These are phyloP conservation scores for Penicillium crystallinum DNA, from an alignment of 495 filamentous ascomycete genomes.

Conservation along the genomic window DNA sequence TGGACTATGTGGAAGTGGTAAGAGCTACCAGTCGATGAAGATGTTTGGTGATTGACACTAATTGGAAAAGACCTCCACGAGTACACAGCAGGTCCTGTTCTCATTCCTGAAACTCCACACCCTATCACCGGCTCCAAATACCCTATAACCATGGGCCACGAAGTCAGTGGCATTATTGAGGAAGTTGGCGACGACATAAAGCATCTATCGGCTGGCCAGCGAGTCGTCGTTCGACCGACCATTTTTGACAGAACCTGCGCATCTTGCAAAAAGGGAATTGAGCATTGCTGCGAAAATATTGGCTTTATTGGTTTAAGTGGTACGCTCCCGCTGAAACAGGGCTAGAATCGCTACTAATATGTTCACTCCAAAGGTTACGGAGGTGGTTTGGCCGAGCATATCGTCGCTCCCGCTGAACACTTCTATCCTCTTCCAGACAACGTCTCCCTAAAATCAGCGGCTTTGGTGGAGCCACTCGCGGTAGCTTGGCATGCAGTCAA, in stretches of 20 bases:
- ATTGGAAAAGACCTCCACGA: slow-evolving; percentile 12
- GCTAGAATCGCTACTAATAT: neutral
- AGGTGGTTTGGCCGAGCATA: slow-evolving; percentile 23
- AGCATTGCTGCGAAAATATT: slow-evolving; percentile 55
- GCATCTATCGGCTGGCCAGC: slow-evolving; percentile 46
- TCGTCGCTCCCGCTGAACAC: slow-evolving; percentile 26
- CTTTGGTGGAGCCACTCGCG: slow-evolving; percentile 55
- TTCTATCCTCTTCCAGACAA: slow-evolving; percentile 23
- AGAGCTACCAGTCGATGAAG: neutral
- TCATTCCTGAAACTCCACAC: slow-evolving; percentile 49
- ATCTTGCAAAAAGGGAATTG: slow-evolving; percentile 46
- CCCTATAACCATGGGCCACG: slow-evolving; percentile 57
- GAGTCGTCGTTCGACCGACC: slow-evolving; percentile 54
- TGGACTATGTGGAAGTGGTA: neutral
- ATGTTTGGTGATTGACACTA: neutral
- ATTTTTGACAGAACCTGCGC: slow-evolving; percentile 54
- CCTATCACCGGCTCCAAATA: slow-evolving; percentile 48
- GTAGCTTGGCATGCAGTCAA: slow-evolving; percentile 60
- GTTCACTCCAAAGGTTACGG: slow-evolving; percentile 16
- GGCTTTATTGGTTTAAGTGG: slow-evolving; percentile 58
- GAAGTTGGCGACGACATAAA: slow-evolving; percentile 52
- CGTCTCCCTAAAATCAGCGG: slow-evolving; percentile 22
- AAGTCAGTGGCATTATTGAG: slow-evolving; percentile 54
- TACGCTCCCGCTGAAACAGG: neutral
- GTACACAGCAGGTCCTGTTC: slow-evolving; percentile 40